These are phyloP conservation scores for Leccinum pachyderme DNA, from an alignment of 1,284 basidiomycete genomes.

Conservation along the genomic window DNA sequence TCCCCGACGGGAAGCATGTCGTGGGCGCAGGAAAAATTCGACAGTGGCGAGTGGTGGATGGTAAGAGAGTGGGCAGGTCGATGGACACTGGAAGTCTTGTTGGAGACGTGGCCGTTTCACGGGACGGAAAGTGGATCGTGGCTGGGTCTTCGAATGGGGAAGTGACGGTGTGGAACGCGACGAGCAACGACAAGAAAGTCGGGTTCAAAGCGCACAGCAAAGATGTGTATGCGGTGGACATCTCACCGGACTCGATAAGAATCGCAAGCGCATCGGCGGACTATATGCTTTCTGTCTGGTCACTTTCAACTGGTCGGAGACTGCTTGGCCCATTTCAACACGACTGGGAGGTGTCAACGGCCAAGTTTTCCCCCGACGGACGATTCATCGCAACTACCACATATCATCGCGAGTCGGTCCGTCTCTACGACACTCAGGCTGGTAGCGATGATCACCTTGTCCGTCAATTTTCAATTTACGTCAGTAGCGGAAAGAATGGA, in stretches of 20 bases:
- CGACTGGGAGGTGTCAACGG: background rate
- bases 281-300: background rate
- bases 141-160: background rate
- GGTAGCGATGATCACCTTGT: background rate
- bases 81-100: background rate
- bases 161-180: background rate
- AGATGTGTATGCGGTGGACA: background rate
- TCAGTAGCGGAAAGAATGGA: background rate
- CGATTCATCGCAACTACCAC: background rate
- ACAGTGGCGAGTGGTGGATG: background rate
- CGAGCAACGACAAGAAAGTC: background rate
- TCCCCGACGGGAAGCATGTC: background rate
- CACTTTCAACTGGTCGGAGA: background rate
- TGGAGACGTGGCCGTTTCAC: background rate
- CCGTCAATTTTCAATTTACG: background rate
- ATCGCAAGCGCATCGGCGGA: background rate
- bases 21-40: background rate
- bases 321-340: background rate
- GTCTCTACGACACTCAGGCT: background rate
- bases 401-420: background rate
- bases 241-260: background rate
- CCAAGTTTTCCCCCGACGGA: background rate
- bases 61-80: background rate
- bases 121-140: background rate
- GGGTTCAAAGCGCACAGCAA: background rate